Base-by-base conservation (phyloP, 331 rosid species). In the Pyrus hybrid region DNA sequence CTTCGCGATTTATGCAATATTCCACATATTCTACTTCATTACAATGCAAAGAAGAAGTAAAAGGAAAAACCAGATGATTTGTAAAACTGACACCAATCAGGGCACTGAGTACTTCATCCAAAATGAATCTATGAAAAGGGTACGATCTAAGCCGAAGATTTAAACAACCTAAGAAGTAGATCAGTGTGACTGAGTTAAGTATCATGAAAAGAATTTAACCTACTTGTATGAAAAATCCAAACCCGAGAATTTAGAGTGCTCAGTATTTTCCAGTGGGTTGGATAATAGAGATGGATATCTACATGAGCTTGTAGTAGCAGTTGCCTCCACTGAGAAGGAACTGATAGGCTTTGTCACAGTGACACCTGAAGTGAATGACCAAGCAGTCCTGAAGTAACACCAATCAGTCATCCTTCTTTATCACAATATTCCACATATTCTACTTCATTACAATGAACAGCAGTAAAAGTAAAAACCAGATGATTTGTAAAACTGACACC, bases 291-390 rank as follows among this genome's bases (percentile, higher is more conserved):
- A 63, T 18, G 70, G 70, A 33, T 22, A 13, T 54, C 81, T 79
- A 85, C 74, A 87, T 74, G 70, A 89, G 81, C 85, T 91, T 93
- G 87, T 93, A 93, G 88, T 83, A 91, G 16, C 96, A 89, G 4
- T 72, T 85, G 25, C 71, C 85, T 17, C 75, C 94, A n/a, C 85
- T 71, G 8, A 93, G 79, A 62, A 93, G 90, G 67, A 93, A 84
- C 67, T 90, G 87, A 28, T 84, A 89, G 30, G 79, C 85, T 72
- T 85, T 91, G 23, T 89, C 86, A 77, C 98, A 91, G 6, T 91
- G 87, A 28, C 98, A 93, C 80, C 79, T 83, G 79, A 93, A 88
- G 54, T 54, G 76, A 29, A 93, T 91, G 87, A 28, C 96, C 41
- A 35, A 8, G 11, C 41, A 35, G 41, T 91, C 80, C 79, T 83